phyloP scores from a whole-genome alignment of 192 early-diverging fungal genomes.

The Coemansia sp. region DNA sequence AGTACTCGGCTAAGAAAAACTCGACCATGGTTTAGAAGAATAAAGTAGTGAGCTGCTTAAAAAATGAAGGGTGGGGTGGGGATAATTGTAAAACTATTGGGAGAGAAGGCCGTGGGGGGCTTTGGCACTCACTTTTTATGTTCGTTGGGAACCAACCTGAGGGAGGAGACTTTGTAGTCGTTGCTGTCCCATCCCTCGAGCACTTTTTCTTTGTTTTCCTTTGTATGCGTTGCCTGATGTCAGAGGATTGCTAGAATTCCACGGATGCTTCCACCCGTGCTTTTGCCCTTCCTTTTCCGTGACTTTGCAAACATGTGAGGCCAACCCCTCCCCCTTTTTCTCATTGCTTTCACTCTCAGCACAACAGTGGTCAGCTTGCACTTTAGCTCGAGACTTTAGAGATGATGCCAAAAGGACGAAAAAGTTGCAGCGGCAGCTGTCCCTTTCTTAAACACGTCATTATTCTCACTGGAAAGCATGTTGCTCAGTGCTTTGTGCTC shows the following conservation, averaged over 20 bases:
- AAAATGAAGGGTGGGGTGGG: not conserved
- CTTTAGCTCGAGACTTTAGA: too few relatives aligned
- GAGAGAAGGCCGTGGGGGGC: not conserved
- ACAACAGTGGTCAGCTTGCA: too few relatives aligned
- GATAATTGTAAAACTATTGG: not conserved
- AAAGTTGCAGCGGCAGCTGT: too few relatives aligned
- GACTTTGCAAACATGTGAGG: too few relatives aligned
- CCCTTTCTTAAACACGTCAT: too few relatives aligned
- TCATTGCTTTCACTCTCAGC: too few relatives aligned
- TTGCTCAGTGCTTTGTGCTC: too few relatives aligned
- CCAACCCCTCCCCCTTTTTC: too few relatives aligned
- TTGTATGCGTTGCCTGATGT: not conserved
- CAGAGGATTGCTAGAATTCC: not conserved
- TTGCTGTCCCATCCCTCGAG: not conserved
- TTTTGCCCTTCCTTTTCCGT: too few relatives aligned
- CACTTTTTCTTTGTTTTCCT: not conserved
- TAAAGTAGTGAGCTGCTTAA: not conserved
- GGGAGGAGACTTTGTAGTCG: not conserved
- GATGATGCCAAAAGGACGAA: too few relatives aligned
- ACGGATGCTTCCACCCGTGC: too few relatives aligned
- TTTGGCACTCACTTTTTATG: not conserved
- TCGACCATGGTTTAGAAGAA: not conserved
- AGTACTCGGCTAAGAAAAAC: not conserved
- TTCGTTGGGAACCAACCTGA: not conserved
- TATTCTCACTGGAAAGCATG: too few relatives aligned